Evolutionary conservation across 176 grass and related monocot genomes (phyloP), one percentile per base, ranked within the genome.

Genomic region (Aegilops bicornis): DNA sequence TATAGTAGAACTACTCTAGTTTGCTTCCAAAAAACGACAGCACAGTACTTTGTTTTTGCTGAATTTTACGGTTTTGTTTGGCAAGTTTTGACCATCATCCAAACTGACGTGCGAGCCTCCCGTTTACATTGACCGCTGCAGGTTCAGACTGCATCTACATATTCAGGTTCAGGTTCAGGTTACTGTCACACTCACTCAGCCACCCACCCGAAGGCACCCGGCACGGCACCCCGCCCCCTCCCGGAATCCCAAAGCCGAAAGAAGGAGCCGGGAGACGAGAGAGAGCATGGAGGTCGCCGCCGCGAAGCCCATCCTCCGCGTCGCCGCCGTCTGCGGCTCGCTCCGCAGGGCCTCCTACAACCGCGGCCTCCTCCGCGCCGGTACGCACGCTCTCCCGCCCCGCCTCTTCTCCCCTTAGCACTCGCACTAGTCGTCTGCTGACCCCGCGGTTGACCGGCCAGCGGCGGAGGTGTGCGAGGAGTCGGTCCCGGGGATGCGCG

Each of bases 261-360:
- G 17, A 59, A 61, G 59, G 8, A 8, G 9, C 59, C 32, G 19
- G 8, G 1, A 8, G n/a, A 23, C 17, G 2, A 20, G 52, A 27
- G 39, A 40, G 37, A 10, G 35, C 78, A 91, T 88, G 78, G 91
- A 58, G 17, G 80, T 33, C 43, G 76, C 59, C 45, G 85, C 80
- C 24, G 79, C 65, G 47, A 89, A 74, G 31, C 88, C 93, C 35
- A 4, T 87, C 80, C 82, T 95, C 25, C 87, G 79, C 71, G 80
- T 98, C 5, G 92, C 85, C 29, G 90, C 91, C 40, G 47, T 98
- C 88, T 94, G 92, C 82, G 97, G 97, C 77, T 98, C 94, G 24
- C 90, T 98, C 76, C 97, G 94, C 84, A 94, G 82, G 79, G 92
- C 85, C 67, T 96, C 97, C 23, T 96, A 76, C 92, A 96, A 98